Evolutionary conservation across 140 eudicot genomes (phyloP), one percentile per base, ranked within the genome.

Genomic region (Ambrosia hybrid): DNA sequence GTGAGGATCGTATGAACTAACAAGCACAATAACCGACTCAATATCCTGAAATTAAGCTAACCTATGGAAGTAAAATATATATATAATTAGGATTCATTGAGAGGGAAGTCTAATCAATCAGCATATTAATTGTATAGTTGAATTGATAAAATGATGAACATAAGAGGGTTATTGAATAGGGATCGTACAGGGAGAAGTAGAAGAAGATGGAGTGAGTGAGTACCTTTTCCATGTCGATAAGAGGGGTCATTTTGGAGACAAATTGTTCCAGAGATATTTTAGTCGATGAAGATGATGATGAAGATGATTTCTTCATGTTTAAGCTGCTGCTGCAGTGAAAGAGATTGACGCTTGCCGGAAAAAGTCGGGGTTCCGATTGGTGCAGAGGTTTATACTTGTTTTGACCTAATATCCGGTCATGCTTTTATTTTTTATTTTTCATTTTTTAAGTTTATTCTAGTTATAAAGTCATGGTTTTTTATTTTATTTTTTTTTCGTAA

Each of bases 221-320:
- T 52, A 93, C 99, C 92, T 93, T 93, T 74, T 93, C 99, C 91
- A 93, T 43, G 77, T 93, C 99, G 69, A 93, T 82, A 51, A 93
- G 82, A 68, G 99, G 97, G 26, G 81, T 83, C 96, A 86, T 90
- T 58, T 74, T 84, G 48, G 99, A 90, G 45, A 93, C 91, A 73
- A 93, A 93, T 70, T 93, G 97, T n/a, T 90, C 91, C 9, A 93
- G 78, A 2, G 97, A 78, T 36, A 90, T 81, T 17, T 51, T 71
- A 63, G 21, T 65, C n/a, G 81, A 71, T 7, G 80, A 56, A 4
- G 45, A 39, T 5, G 52, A 46, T 0, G 80, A 67, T 5, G 52
- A 46, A 0, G 80, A 67, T 57, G 80, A 70, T 55, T 77, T 81
- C 67, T 61, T 80, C 56, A 60, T 76, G 68, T 34, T 81, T 43